phyloP scores from a whole-genome alignment of 495 filamentous ascomycete species.

The Xylaria castorea region DNA sequence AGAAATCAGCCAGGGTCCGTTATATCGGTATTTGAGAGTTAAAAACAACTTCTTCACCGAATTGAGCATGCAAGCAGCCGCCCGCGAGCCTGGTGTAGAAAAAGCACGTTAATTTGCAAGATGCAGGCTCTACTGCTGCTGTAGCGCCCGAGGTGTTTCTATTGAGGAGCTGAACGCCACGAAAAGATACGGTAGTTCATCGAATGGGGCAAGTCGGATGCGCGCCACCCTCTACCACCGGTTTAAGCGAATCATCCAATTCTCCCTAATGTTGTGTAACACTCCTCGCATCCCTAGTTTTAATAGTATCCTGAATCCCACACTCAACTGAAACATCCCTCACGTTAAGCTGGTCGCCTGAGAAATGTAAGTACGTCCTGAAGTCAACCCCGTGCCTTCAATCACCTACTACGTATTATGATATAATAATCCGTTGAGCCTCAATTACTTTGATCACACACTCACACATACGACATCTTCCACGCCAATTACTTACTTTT shows the following conservation, averaged over 20 bases:
- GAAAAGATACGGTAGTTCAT: too few relatives aligned
- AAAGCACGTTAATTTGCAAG: neutral
- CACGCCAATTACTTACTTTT: neutral
- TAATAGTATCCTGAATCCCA: neutral
- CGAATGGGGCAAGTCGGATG: neutral
- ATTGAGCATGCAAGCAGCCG: neutral
- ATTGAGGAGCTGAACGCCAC: neutral
- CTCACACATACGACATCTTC: neutral
- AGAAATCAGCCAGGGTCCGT: neutral
- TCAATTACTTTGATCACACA: neutral
- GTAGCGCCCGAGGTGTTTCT: neutral
- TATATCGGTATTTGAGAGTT: neutral
- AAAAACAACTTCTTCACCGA: neutral
- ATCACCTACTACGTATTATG: neutral
- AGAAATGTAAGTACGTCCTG: neutral
- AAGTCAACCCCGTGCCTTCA: neutral
- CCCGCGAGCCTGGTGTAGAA: neutral
- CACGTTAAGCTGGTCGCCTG: too few relatives aligned
- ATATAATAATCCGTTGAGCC: constrained; percentile 1
- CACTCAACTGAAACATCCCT: neutral
- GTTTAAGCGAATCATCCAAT: neutral
- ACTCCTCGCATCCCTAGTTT: neutral
- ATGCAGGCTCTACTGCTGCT: neutral
- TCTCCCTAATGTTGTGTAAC: neutral
- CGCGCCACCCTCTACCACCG: neutral